Evolutionary conservation across 805 yeast genomes (phyloP).

Genomic region (Torulaspora microellipsoides): DNA sequence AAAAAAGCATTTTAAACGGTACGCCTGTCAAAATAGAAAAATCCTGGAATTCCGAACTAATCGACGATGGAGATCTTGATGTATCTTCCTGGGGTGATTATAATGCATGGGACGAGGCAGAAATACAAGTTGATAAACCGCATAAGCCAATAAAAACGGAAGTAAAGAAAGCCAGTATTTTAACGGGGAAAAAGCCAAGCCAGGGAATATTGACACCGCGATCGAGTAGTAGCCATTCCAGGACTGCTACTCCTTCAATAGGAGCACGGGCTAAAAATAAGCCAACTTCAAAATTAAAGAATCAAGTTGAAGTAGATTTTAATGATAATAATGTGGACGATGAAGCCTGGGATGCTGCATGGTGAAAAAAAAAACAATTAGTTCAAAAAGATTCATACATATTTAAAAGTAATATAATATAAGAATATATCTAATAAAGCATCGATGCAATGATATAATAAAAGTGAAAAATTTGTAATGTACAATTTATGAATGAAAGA

Average conservation of each 20-base stretch:
- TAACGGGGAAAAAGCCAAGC: slow-evolving; percentile 4
- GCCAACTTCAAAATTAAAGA: slow-evolving; percentile 1
- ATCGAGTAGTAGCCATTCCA: slow-evolving; percentile 3
- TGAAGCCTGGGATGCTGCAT: slow-evolving; percentile 28
- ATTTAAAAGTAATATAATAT: too few species aligned
- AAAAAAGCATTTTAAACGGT: not conserved
- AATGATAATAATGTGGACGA: slow-evolving; percentile 12
- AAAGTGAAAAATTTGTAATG: not conserved
- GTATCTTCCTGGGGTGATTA: slow-evolving; percentile 13
- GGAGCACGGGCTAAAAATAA: not conserved
- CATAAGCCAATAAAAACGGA: not conserved
- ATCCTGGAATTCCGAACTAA: slow-evolving; percentile 24
- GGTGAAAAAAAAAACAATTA: slow-evolving; percentile 11
- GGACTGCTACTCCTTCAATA: slow-evolving; percentile 1
- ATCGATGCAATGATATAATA: not conserved
- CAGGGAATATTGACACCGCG: slow-evolving; percentile 8
- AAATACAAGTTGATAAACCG: not conserved
- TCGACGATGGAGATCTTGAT: slow-evolving; percentile 9
- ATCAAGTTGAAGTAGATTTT: not conserved
- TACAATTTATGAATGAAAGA: not conserved
- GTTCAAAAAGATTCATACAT: too few species aligned
- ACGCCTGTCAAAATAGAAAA: slow-evolving; percentile 14
- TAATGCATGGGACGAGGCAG: slow-evolving; percentile 11
- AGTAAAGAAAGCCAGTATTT: not conserved
- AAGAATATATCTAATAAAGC: not conserved